phyloP scores from a whole-genome alignment of 352 stramenopile genomes.

The Pythium brassicae region DNA sequence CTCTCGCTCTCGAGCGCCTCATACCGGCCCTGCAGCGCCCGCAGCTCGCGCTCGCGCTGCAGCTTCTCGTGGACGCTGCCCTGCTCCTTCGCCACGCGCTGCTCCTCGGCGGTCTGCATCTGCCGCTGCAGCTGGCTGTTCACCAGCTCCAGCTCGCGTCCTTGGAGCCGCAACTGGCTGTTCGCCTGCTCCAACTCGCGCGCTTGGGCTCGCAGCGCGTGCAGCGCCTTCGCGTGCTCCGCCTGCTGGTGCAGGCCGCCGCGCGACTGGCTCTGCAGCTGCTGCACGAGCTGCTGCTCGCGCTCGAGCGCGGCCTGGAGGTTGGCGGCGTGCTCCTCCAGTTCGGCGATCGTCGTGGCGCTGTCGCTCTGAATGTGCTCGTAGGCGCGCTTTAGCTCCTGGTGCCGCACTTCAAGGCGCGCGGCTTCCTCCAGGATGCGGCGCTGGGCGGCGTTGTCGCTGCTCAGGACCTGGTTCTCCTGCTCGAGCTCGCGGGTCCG shows the following conservation, averaged over 20 bases:
- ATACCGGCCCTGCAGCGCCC: slow-evolving; percentile 26
- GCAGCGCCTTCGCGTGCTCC: slow-evolving; percentile 16
- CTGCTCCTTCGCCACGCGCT: slow-evolving; percentile 35
- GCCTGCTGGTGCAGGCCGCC: slow-evolving; percentile 23
- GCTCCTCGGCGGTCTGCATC: slow-evolving; percentile 32
- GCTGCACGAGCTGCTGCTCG: slow-evolving; percentile 40
- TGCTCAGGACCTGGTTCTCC: slow-evolving; percentile 35
- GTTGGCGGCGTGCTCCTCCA: slow-evolving; percentile 52
- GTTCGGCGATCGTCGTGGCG: slow-evolving; percentile 21
- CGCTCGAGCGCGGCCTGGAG: slow-evolving; percentile 58
- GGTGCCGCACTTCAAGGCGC: slow-evolving; percentile 19
- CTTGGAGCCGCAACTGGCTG: slow-evolving; percentile 18
- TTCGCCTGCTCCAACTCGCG: slow-evolving; percentile 30
- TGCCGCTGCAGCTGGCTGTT: slow-evolving; percentile 33
- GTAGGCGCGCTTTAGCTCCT: slow-evolving; percentile 28
- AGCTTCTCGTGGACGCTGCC: slow-evolving; percentile 45
- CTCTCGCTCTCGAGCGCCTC: slow-evolving; percentile 28
- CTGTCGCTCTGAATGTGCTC: slow-evolving; percentile 41
- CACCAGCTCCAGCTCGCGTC: slow-evolving; percentile 26
- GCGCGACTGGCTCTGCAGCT: slow-evolving; percentile 38
- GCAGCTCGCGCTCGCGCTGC: slow-evolving; percentile 42
- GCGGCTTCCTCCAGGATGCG: slow-evolving; percentile 14
- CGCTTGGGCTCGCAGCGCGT: slow-evolving; percentile 13
- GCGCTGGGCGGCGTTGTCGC: slow-evolving; percentile 18
- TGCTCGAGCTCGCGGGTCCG: slow-evolving; percentile 35